A percentile compares a stretch with the other conserved stretches of the same genome.
phyloP scores from a whole-genome alignment of 768 basidiomycete species.

The Gymnopilus junonius region DNA sequence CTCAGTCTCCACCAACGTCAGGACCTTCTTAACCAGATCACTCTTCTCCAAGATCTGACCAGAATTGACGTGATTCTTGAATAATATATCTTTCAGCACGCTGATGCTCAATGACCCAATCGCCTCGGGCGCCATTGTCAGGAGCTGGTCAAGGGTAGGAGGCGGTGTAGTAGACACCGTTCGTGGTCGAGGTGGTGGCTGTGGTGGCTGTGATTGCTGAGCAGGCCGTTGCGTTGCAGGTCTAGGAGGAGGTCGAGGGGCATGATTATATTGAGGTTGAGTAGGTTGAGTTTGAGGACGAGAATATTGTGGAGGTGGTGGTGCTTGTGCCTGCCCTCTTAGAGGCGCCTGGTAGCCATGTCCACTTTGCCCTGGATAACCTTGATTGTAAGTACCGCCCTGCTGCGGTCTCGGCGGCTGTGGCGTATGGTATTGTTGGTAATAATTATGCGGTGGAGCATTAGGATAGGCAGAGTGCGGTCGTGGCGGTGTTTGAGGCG shows the following conservation, averaged over 20 bases:
- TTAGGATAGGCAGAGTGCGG: slow-evolving; percentile 28
- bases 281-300: slow-evolving; percentile 21
- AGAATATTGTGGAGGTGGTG: slow-evolving; percentile 14
- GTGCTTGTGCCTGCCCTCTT: neutral
- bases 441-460: slow-evolving; percentile 17
- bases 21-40: slow-evolving; percentile 78
- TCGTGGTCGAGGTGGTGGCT: slow-evolving; percentile 41
- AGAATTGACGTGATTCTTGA: slow-evolving; percentile 81
- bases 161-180: slow-evolving; percentile 48
- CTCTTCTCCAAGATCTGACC: slow-evolving; percentile 84
- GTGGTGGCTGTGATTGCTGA: slow-evolving; percentile 18
- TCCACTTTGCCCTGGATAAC: slow-evolving; percentile 14
- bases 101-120: slow-evolving; percentile 69
- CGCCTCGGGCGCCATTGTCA: slow-evolving; percentile 60
- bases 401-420: slow-evolving; percentile 25
- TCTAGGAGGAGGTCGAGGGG: slow-evolving; percentile 21
- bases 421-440: slow-evolving; percentile 18
- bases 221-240: slow-evolving; percentile 26
- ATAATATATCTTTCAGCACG: slow-evolving; percentile 78
- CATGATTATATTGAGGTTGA: neutral
- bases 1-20: slow-evolving; percentile 67
- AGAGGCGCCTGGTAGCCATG: slow-evolving; percentile 17
- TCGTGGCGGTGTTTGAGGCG: slow-evolving; percentile 19
- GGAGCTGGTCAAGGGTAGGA: slow-evolving; percentile 71
- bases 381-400: neutral